phyloP scores from a whole-genome alignment of 345 rosid genomes.

The Bruguiera parviflora region DNA sequence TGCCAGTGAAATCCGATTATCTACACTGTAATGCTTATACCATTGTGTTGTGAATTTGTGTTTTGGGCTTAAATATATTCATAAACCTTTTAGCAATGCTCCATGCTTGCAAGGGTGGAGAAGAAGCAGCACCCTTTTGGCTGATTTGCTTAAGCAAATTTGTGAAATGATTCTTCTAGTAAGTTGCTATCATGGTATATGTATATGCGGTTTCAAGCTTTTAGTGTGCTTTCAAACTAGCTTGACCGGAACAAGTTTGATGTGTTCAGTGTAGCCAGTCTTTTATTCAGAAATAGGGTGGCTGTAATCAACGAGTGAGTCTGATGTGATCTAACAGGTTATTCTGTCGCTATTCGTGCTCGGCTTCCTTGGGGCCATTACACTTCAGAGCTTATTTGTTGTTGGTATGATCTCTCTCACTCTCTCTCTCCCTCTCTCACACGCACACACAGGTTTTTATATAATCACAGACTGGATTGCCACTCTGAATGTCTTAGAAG shows the following conservation, averaged over 20 bases:
- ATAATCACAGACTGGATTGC: too few species aligned
- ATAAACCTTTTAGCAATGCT: too few species aligned
- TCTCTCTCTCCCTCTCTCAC: conserved; percentile 11
- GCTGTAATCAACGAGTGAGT: neutral
- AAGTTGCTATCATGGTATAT: neutral
- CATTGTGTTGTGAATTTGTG: too few species aligned
- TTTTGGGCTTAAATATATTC: too few species aligned
- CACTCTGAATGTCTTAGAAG: too few species aligned
- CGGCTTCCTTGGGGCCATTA: conserved; percentile 59
- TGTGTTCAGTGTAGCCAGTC: neutral
- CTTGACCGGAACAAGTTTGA: conserved; percentile 1
- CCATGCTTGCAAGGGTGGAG: neutral
- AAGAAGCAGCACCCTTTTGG: neutral
- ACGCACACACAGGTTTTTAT: neutral
- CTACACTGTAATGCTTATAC: too few species aligned
- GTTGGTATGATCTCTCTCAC: conserved; percentile 53
- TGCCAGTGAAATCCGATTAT: neutral
- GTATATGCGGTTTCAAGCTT: neutral
- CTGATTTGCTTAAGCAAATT: neutral
- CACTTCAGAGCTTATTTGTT: conserved; percentile 51
- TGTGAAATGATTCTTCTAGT: neutral
- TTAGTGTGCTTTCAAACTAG: conserved; percentile 3
- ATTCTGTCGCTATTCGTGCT: conserved; percentile 42
- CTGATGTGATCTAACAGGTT: conserved; percentile 50
- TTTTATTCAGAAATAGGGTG: neutral